A percentile compares a stretch with the other conserved stretches of the same genome.
These are phyloP conservation scores for Ephemerocybe angulata DNA, from an alignment of 768 basidiomycete genomes.

Conservation along the genomic window DNA sequence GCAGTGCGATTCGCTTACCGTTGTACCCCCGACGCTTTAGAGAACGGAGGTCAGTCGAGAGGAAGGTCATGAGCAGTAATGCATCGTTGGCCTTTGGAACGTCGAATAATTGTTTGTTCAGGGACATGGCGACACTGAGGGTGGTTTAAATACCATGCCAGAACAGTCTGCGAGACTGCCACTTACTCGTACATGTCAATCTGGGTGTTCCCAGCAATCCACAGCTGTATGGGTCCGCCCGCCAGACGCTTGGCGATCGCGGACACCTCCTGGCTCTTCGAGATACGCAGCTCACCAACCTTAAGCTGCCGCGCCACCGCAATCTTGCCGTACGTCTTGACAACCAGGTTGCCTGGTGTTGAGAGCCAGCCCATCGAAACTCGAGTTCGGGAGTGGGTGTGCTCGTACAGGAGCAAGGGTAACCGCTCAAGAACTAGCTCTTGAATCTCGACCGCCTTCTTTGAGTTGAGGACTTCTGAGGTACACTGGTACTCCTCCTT, in stretches of 20 bases:
- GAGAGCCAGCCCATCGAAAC: conserved; percentile 68
- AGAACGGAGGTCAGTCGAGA: conserved; percentile 84
- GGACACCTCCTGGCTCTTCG: conserved; percentile 64
- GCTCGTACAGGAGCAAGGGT: conserved; percentile 90
- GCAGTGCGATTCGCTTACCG: conserved; percentile 37
- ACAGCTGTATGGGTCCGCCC: conserved; percentile 64
- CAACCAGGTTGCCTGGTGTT: conserved; percentile 60
- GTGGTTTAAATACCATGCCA: background rate
- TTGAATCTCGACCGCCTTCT: conserved; percentile 49
- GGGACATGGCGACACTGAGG: conserved; percentile 73
- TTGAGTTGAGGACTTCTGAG: conserved; percentile 46
- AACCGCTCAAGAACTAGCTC: conserved; percentile 75
- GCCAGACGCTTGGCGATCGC: conserved; percentile 59
- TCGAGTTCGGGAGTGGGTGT: conserved; percentile 60
- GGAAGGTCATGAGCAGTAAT: conserved; percentile 86
- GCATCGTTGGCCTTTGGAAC: conserved; percentile 82
- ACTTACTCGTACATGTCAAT: conserved; percentile 93
- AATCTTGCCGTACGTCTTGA: conserved; percentile 64
- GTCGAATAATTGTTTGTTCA: conserved; percentile 78
- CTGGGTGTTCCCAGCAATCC: conserved; percentile 69
- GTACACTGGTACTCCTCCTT: conserved; percentile 71
- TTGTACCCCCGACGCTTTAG: conserved; percentile 84
- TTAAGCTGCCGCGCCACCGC: conserved; percentile 58
- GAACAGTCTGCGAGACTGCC: background rate
- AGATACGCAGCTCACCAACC: conserved; percentile 45